phyloP scores from a whole-genome alignment of 495 filamentous ascomycete genomes.

The Lasiosphaeris hirsuta region DNA sequence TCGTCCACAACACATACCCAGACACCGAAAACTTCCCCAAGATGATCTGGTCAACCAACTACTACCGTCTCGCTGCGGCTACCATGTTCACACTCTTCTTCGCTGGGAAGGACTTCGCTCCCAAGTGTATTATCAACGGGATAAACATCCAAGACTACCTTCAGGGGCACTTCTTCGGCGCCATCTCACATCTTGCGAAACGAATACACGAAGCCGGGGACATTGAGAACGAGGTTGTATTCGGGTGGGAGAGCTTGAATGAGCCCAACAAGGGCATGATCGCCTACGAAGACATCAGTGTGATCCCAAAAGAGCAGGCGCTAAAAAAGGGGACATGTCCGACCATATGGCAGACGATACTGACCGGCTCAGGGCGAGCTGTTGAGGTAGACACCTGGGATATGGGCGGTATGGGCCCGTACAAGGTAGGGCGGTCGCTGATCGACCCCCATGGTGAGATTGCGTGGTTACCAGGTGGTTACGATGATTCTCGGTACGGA shows the following conservation, averaged over 20 bases:
- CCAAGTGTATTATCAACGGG: conserved; percentile 91
- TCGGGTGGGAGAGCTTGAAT: conserved; percentile 95
- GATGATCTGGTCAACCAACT: conserved; percentile 99
- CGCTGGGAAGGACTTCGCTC: conserved; percentile 87
- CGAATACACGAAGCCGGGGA: conserved; percentile 88
- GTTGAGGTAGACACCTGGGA: conserved; percentile 90
- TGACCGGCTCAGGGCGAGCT: conserved; percentile 83
- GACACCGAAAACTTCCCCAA: conserved; percentile 86
- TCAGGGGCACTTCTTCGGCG: conserved; percentile 79
- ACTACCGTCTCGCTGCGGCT: conserved; percentile 79
- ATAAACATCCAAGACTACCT: conserved; percentile 96
- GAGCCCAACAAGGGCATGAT: conserved; percentile 90
- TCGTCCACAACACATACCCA: conserved; percentile 94
- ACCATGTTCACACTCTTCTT: conserved; percentile 96
- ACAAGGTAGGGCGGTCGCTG: conserved; percentile 76
- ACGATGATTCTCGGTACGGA: conserved; percentile 84
- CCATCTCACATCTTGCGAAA: conserved; percentile 73
- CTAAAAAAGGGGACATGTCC: conserved; percentile 91
- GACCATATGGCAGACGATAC: conserved; percentile 90
- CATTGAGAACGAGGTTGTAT: conserved; percentile 80
- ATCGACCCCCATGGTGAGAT: conserved; percentile 84
- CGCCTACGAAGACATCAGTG: conserved; percentile 77
- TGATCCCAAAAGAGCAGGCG: conserved; percentile 82
- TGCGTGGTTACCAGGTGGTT: conserved; percentile 76
- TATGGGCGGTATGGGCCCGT: conserved; percentile 87